Base-by-base conservation (phyloP, 306 rosid genomes). In the Casuarina equisetifolia region DNA sequence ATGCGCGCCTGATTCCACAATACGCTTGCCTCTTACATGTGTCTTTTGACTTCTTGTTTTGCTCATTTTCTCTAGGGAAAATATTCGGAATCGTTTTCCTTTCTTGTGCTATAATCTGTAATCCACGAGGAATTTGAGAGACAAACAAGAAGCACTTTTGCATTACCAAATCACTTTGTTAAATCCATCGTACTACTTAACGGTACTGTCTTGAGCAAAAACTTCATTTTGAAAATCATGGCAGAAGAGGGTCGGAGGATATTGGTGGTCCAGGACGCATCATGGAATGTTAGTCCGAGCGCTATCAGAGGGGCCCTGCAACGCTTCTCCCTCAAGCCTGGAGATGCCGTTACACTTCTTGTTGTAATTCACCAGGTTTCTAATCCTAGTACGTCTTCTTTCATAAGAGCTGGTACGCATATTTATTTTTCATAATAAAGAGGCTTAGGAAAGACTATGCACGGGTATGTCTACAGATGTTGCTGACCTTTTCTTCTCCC, bases 251-350 rank as follows among this genome's bases (percentile, higher is more conserved):
- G 39, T 67, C 83, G 86, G 75, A 90, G 74, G 78, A 84, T 89
- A 25, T 84, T 92, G 87, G 91, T 89, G 91, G 85, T 90, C 80
- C 91, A 90, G 46, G 94, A 90, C 72, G 90, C 92, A 78, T 82
- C 96, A 66, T 90, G 80, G 81, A 85, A 88, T 58, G 87, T 85
- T 52, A 84, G 92, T 78, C 61, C 68, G 82, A 79, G 72, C 52
- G 86, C 88, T 78, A 82, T 92, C 55, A 46, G 12, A 75, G 76
- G 70, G 78, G 80, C 85, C 84, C 86, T 88, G 75, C 74, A 63
- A 36, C 63, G 70, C 75, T 77, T 83, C 43, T 76, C 88, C 44
- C 85, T 83, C 48, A 81, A 84, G 38, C 80, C 85, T 58, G 91
- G 96, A 79, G 97, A 92, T 89, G 89, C 88, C 69, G 89, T 92